Conservation (phyloP, 768 basidiomycete genomes). For the Lentinula guzmanii region DNA sequence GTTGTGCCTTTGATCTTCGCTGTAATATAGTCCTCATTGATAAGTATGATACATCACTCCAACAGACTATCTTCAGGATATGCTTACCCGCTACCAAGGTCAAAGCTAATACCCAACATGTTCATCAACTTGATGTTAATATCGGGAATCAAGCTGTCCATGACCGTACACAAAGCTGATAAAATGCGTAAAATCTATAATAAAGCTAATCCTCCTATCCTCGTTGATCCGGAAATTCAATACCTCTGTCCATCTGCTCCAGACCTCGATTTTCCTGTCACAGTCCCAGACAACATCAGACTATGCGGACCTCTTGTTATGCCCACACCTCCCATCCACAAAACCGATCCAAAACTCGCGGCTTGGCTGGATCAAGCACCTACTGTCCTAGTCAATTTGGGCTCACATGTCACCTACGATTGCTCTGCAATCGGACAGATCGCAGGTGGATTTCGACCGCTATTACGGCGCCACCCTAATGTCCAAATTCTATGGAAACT, state of each 20-base stretch:
- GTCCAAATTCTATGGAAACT: slow-evolving; percentile 9
- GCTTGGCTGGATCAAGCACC: slow-evolving; percentile 4
- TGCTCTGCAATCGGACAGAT: neutral
- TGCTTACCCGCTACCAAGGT: slow-evolving; percentile 4
- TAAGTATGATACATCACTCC: neutral
- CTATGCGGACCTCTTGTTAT: slow-evolving; percentile 7
- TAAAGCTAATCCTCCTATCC: neutral
- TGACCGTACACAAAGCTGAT: neutral
- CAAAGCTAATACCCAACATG: slow-evolving; percentile 1
- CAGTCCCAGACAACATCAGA: neutral
- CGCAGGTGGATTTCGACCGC: slow-evolving; percentile 1
- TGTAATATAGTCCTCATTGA: neutral
- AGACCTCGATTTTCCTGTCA: slow-evolving; percentile 3
- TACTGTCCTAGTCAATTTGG: slow-evolving; percentile 5
- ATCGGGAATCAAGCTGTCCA: neutral
- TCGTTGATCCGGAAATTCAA: neutral
- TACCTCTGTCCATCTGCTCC: slow-evolving; percentile 5
- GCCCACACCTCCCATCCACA: neutral
- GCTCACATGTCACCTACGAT: slow-evolving; percentile 3
- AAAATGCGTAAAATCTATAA: neutral
- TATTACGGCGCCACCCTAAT: neutral
- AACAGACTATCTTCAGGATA: slow-evolving; percentile 6
- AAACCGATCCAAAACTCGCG: neutral
- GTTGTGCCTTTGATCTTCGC: neutral
- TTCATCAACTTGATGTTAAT: slow-evolving; percentile 1